A percentile compares a stretch with the other conserved stretches of the same genome.
Evolutionary conservation across 148 eudicot species (phyloP).

Genomic region (Bassia scoparia): DNA sequence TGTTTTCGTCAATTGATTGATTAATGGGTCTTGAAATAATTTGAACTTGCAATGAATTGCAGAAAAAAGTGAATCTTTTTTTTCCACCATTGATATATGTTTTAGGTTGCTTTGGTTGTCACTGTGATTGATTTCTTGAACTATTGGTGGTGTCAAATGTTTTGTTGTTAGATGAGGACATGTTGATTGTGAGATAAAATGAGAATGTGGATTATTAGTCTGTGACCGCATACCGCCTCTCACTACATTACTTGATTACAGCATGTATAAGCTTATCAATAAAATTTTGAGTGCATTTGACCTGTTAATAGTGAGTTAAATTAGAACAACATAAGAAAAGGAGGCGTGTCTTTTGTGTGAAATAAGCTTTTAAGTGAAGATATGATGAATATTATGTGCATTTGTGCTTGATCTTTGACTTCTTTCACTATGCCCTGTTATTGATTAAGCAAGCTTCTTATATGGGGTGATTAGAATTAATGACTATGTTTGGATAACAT

Average conservation of each 20-base stretch:
- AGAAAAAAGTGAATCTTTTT: too few relatives aligned
- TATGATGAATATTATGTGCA: background rate
- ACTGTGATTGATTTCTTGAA: background rate
- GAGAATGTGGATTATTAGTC: background rate
- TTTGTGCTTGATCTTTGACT: background rate
- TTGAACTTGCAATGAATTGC: too few relatives aligned
- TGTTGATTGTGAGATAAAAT: background rate
- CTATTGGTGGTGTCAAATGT: background rate
- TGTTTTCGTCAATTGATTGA: too few relatives aligned
- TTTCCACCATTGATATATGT: too few relatives aligned
- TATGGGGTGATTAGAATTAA: background rate
- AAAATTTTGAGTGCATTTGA: too few relatives aligned
- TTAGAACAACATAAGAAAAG: too few relatives aligned
- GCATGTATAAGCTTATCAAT: too few relatives aligned
- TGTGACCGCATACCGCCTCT: constrained; percentile 7
- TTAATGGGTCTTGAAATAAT: too few relatives aligned
- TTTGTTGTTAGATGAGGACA: background rate
- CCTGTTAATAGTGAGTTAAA: too few relatives aligned
- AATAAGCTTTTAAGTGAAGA: constrained; percentile 1
- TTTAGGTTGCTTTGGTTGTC: too few relatives aligned
- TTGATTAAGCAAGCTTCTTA: background rate
- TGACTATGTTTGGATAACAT: too few relatives aligned
- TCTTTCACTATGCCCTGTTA: background rate
- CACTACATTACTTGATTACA: too few relatives aligned
- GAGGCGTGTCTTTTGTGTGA: background rate